These are phyloP conservation scores for Boletus tomentosulus DNA, from an alignment of 768 basidiomycete species.

Conservation along the genomic window DNA sequence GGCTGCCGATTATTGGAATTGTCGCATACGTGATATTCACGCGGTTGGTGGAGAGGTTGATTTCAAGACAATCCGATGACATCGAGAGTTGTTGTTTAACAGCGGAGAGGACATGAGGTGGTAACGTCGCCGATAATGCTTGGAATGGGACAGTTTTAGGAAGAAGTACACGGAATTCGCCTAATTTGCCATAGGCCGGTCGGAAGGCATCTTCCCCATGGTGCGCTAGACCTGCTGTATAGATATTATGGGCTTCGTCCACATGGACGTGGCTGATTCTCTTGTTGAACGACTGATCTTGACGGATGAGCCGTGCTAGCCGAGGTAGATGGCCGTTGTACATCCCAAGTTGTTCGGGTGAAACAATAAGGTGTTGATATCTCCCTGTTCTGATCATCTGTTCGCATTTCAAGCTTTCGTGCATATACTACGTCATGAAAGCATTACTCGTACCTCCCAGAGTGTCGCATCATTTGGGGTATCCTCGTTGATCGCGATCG, in stretches of 20 bases:
- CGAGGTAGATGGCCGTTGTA: slow-evolving; percentile 2
- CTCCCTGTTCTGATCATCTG: too few species aligned
- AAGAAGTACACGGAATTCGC: neutral
- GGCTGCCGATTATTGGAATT: neutral
- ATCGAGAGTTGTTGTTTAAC: neutral
- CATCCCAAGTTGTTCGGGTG: slow-evolving; percentile 1
- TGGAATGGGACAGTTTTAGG: neutral
- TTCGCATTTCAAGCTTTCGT: too few species aligned
- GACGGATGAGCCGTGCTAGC: neutral
- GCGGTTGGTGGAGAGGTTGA: neutral
- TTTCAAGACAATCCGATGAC: neutral
- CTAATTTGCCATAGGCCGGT: slow-evolving; percentile 1
- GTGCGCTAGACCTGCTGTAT: neutral
- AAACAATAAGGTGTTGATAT: slow-evolving; percentile 5
- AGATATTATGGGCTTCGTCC: slow-evolving; percentile 6
- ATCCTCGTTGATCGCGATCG: neutral
- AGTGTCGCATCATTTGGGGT: neutral
- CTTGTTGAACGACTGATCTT: neutral
- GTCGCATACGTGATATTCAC: slow-evolving; percentile 3
- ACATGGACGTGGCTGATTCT: neutral
- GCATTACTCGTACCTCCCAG: neutral
- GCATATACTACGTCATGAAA: too few species aligned
- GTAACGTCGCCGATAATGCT: slow-evolving; percentile 1
- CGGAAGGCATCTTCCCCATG: slow-evolving; percentile 1
- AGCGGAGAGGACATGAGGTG: neutral